Percentiles rank a stretch among this genome's conserved stretches.
phyloP scores from a whole-genome alignment of 768 basidiomycete species.

The Amanita pseudoporphyria region DNA sequence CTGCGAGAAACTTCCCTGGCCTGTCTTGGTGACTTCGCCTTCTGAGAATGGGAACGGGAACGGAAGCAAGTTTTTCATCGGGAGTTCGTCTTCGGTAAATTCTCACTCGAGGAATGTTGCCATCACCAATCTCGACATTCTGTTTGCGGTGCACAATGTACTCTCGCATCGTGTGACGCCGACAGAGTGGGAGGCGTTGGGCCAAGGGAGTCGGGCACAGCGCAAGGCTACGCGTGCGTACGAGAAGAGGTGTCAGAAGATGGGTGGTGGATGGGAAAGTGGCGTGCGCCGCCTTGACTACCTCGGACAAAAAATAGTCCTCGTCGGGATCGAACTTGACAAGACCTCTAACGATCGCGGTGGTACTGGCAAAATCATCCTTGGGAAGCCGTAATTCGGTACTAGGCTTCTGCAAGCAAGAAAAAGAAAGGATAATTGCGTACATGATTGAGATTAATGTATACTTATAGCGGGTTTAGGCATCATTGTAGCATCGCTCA shows the following conservation, averaged over 20 bases:
- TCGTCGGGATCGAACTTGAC: constrained; percentile 50
- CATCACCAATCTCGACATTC: constrained; percentile 55
- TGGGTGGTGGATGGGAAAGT: constrained; percentile 58
- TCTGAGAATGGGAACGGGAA: not conserved
- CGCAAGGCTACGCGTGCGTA: constrained; percentile 52
- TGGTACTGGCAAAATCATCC: constrained; percentile 4
- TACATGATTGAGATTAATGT: not conserved
- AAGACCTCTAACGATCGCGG: constrained; percentile 5
- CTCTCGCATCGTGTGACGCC: constrained; percentile 48
- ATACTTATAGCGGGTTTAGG: not conserved
- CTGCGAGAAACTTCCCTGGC: constrained; percentile 54
- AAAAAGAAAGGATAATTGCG: not conserved
- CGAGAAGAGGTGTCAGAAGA: constrained; percentile 47
- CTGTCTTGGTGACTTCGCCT: constrained; percentile 33
- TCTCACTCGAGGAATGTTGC: not conserved
- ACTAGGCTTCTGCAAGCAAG: no score
- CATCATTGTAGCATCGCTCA: not conserved
- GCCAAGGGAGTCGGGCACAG: constrained; percentile 44
- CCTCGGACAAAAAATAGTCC: constrained; percentile 47
- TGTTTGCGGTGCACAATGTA: constrained; percentile 48
- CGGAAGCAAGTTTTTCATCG: constrained; percentile 6
- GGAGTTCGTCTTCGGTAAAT: not conserved
- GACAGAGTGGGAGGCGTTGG: constrained; percentile 56
- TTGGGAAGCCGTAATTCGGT: constrained; percentile 1
- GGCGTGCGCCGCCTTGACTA: constrained; percentile 64